Conservation (phyloP, 2,329 filamentous ascomycete genomes). For the Boeremia lycopersici region DNA sequence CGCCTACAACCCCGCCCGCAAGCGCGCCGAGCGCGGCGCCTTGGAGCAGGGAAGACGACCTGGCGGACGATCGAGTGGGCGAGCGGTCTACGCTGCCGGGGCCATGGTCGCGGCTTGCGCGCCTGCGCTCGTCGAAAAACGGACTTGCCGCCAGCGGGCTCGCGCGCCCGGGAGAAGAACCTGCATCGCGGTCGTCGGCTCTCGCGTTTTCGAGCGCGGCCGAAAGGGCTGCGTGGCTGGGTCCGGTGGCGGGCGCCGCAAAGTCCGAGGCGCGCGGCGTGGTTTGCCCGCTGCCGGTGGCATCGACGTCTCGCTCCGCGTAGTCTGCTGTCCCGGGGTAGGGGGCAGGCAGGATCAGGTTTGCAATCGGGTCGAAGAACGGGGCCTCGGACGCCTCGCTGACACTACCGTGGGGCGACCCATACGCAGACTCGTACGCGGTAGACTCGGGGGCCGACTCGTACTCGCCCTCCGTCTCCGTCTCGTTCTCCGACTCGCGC, state of each 20-base stretch:
- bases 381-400: constrained; percentile 31
- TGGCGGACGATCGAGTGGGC: constrained; percentile 27
- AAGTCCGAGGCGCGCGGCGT: constrained; percentile 70
- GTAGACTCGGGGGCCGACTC: constrained; percentile 48
- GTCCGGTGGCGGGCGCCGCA: constrained; percentile 31
- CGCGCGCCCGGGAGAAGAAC: constrained; percentile 16
- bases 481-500: constrained; percentile 9
- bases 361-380: constrained; percentile 29
- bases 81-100: constrained; percentile 21
- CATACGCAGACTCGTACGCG: constrained; percentile 46
- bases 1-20: constrained; percentile 33
- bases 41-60: constrained; percentile 33
- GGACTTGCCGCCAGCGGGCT: constrained; percentile 33
- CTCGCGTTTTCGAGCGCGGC: constrained; percentile 29
- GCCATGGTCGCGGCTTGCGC: constrained; percentile 23
- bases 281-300: constrained; percentile 67
- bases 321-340: constrained; percentile 25
- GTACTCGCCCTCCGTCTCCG: constrained; percentile 52
- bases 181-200: constrained; percentile 1
- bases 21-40: constrained; percentile 37
- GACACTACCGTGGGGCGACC: constrained; percentile 42
- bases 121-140: constrained; percentile 29
- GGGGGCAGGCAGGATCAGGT: constrained; percentile 24
- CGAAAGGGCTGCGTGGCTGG: constrained; percentile 30
- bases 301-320: constrained; percentile 38